A percentile compares a stretch with the other conserved stretches of the same genome.
Conservation (phyloP, 2,329 filamentous ascomycete genomes). For the Didymella segeticola region DNA sequence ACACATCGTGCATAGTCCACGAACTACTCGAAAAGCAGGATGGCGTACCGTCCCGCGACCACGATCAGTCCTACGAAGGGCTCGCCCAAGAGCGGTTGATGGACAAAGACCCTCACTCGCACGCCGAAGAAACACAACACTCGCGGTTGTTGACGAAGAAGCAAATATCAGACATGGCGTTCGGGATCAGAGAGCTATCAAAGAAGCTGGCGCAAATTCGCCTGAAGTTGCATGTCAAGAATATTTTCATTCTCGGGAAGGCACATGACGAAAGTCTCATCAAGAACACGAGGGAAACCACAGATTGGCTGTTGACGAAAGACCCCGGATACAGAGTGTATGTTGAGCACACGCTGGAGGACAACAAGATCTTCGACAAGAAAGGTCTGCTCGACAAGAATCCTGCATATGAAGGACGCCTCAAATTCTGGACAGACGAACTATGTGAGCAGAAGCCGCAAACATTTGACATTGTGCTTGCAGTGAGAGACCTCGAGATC, state of each 20-base stretch:
- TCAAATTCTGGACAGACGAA: slow-evolving; percentile 83
- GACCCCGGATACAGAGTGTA: slow-evolving; percentile 77
- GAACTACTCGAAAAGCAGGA: slow-evolving; percentile 60
- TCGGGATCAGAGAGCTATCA: slow-evolving; percentile 89
- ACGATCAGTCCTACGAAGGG: slow-evolving; percentile 41
- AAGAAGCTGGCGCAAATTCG: slow-evolving; percentile 84
- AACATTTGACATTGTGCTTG: slow-evolving; percentile 91
- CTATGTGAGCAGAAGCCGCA: slow-evolving; percentile 81
- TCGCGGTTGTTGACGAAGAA: slow-evolving; percentile 90
- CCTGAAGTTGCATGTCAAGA: slow-evolving; percentile 80
- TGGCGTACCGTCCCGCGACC: slow-evolving; percentile 33
- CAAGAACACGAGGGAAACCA: slow-evolving; percentile 75
- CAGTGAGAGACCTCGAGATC: slow-evolving; percentile 51
- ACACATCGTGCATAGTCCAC: slow-evolving; percentile 68
- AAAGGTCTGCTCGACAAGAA: slow-evolving; percentile 71
- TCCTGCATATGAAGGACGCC: slow-evolving; percentile 60
- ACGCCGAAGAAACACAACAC: slow-evolving; percentile 53
- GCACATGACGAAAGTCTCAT: slow-evolving; percentile 85
- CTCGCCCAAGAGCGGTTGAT: slow-evolving; percentile 46
- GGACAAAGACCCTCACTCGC: slow-evolving; percentile 52
- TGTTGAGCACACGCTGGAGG: slow-evolving; percentile 77
- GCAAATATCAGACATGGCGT: slow-evolving; percentile 95
- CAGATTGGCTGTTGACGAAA: slow-evolving; percentile 79
- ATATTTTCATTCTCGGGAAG: slow-evolving; percentile 89
- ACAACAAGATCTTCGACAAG: slow-evolving; percentile 76